These are phyloP conservation scores for Tricholoma saponaceum DNA, from an alignment of 768 basidiomycete genomes.

Conservation along the genomic window DNA sequence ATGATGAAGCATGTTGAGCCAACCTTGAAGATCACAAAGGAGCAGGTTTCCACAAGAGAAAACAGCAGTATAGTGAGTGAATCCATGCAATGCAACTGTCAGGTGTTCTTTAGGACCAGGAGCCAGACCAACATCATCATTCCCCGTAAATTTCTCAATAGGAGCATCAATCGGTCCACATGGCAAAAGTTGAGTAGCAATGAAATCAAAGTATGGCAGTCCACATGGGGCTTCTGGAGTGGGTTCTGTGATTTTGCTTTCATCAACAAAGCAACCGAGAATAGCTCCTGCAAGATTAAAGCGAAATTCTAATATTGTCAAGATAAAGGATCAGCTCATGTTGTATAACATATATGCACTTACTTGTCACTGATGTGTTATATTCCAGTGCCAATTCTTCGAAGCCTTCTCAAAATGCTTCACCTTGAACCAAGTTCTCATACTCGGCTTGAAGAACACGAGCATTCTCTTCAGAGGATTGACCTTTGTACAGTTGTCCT, in stretches of 20 bases:
- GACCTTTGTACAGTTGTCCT: constrained; percentile 1
- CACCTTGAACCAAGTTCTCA: constrained; percentile 12
- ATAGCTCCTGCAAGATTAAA: constrained; percentile 10
- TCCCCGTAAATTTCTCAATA: constrained; percentile 18
- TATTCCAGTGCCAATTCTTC: constrained; percentile 5
- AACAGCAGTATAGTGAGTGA: constrained; percentile 13
- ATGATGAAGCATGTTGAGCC: neutral
- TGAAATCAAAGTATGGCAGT: constrained; percentile 8
- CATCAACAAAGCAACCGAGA: constrained; percentile 1
- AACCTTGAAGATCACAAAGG: constrained; percentile 10
- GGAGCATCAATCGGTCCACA: constrained; percentile 6
- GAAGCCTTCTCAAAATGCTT: constrained; percentile 7
- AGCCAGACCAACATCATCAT: constrained; percentile 9
- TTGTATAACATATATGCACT: neutral
- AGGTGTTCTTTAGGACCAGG: constrained; percentile 4
- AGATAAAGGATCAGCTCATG: neutral
- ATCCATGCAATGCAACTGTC: constrained; percentile 16
- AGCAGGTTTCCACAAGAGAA: constrained; percentile 6
- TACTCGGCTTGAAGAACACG: constrained; percentile 9
- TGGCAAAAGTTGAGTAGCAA: constrained; percentile 15
- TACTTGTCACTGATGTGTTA: neutral
- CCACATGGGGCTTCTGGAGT: neutral
- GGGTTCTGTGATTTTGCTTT: neutral
- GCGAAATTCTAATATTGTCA: constrained; percentile 1
- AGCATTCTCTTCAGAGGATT: neutral